These are phyloP conservation scores for Agaricus bisporus DNA, from an alignment of 768 basidiomycete species.

Conservation along the genomic window DNA sequence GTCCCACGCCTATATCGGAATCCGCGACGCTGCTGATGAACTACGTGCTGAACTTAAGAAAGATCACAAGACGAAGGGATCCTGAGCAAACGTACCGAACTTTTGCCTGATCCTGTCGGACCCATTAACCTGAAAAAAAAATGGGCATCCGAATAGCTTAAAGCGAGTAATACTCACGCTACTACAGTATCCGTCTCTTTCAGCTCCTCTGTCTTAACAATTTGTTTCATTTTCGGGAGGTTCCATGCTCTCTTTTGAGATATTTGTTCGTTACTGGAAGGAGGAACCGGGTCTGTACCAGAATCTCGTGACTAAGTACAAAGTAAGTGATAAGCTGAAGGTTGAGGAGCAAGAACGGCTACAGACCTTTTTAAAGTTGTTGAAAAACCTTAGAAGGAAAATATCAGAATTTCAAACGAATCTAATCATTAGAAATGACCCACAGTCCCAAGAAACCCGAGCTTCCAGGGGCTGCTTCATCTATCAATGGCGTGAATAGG, in stretches of 20 bases:
- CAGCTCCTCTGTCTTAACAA: constrained; percentile 1
- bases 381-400: too few relatives aligned
- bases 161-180: not conserved
- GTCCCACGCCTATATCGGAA: constrained; percentile 21
- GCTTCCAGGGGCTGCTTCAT: too few relatives aligned
- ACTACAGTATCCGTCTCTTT: constrained; percentile 7
- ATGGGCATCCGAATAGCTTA: not conserved
- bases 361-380: too few relatives aligned
- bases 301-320: not conserved
- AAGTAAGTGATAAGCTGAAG: not conserved
- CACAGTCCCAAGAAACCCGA: too few relatives aligned
- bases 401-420: too few relatives aligned
- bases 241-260: not conserved
- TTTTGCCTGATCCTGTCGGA: constrained; percentile 16
- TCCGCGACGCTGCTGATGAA: constrained; percentile 31
- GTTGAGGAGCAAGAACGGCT: too few relatives aligned
- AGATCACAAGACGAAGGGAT: not conserved
- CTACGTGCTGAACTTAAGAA: constrained; percentile 12
- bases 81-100: constrained; percentile 9
- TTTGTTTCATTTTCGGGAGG: not conserved
- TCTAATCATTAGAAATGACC: too few relatives aligned
- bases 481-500: too few relatives aligned
- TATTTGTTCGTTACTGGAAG: not conserved
- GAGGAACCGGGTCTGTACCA: not conserved
- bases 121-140: constrained; percentile 11